Evolutionary conservation across 2,329 filamentous ascomycete genomes (phyloP).

Genomic region (Cercospora sp.): DNA sequence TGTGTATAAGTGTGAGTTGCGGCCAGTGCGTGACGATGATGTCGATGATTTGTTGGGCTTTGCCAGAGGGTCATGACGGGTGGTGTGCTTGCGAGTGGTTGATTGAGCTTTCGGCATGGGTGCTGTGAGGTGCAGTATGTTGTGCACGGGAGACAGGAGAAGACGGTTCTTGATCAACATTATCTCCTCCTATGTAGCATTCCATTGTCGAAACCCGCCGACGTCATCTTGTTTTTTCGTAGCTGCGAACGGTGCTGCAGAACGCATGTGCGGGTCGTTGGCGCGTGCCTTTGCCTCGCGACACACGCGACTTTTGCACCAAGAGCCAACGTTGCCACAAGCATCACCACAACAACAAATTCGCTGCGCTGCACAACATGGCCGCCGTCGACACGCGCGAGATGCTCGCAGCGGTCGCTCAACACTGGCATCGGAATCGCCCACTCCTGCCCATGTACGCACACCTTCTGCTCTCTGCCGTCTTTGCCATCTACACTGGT

Average conservation of each 20-base stretch:
- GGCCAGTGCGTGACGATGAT: slow-evolving; percentile 21
- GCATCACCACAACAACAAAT: background rate
- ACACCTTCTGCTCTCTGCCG: slow-evolving; percentile 66
- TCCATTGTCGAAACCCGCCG: background rate
- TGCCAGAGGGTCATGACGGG: slow-evolving; percentile 13
- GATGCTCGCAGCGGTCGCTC: slow-evolving; percentile 14
- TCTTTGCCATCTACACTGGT: slow-evolving; percentile 81
- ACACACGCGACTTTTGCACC: background rate
- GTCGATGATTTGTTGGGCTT: slow-evolving; percentile 12
- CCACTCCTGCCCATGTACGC: slow-evolving; percentile 57
- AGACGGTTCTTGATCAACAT: background rate
- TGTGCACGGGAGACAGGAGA: background rate
- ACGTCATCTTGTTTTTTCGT: background rate
- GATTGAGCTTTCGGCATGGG: slow-evolving; percentile 23
- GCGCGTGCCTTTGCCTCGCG: background rate
- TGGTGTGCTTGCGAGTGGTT: slow-evolving; percentile 9
- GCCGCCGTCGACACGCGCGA: background rate
- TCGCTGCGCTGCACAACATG: background rate
- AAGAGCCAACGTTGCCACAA: background rate
- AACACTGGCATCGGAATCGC: slow-evolving; percentile 25
- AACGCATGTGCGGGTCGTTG: background rate
- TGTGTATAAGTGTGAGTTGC: slow-evolving; percentile 38
- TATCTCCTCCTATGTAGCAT: background rate
- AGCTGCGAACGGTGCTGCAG: background rate
- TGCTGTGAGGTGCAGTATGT: background rate